These are phyloP conservation scores for Amniculicola lignicola DNA, from an alignment of 495 filamentous ascomycete genomes.

Conservation along the genomic window DNA sequence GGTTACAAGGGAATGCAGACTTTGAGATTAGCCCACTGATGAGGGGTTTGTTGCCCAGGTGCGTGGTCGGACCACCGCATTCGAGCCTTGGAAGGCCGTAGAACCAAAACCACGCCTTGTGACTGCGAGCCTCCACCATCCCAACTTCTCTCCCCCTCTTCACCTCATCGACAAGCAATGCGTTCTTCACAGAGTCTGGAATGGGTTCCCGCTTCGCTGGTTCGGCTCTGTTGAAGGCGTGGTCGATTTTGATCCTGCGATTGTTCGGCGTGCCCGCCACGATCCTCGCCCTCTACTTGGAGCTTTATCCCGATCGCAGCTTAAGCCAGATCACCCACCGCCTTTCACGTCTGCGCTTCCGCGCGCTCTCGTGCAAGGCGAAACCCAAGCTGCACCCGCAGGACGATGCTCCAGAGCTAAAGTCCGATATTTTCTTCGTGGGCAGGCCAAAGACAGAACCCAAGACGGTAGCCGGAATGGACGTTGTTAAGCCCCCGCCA, in stretches of 20 bases:
- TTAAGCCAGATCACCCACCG: slow-evolving; percentile 32
- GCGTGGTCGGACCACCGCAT: slow-evolving; percentile 5
- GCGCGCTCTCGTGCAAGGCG: slow-evolving; percentile 10
- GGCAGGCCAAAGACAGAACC: slow-evolving; percentile 16
- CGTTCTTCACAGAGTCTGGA: slow-evolving; percentile 18
- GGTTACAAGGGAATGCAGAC: slow-evolving; percentile 19
- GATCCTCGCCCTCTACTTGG: slow-evolving; percentile 29
- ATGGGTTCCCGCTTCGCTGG: slow-evolving; percentile 30
- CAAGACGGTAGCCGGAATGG: slow-evolving; percentile 12
- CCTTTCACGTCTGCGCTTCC: slow-evolving; percentile 27
- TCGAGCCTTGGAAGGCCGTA: not conserved
- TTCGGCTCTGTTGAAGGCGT: slow-evolving; percentile 26
- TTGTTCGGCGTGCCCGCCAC: slow-evolving; percentile 24
- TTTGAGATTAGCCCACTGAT: not conserved
- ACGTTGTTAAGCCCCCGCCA: not conserved
- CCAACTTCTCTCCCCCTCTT: not conserved
- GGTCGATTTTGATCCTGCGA: slow-evolving; percentile 16
- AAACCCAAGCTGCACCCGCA: slow-evolving; percentile 1
- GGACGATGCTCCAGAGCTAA: slow-evolving; percentile 20
- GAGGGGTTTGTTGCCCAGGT: slow-evolving; percentile 7
- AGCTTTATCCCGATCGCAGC: slow-evolving; percentile 25
- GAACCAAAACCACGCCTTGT: not conserved
- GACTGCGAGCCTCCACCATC: not conserved
- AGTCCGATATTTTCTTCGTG: slow-evolving; percentile 11
- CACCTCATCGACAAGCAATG: slow-evolving; percentile 22